Conservation (phyloP, 169 alveolate species). For the Plasmodium sp. region DNA sequence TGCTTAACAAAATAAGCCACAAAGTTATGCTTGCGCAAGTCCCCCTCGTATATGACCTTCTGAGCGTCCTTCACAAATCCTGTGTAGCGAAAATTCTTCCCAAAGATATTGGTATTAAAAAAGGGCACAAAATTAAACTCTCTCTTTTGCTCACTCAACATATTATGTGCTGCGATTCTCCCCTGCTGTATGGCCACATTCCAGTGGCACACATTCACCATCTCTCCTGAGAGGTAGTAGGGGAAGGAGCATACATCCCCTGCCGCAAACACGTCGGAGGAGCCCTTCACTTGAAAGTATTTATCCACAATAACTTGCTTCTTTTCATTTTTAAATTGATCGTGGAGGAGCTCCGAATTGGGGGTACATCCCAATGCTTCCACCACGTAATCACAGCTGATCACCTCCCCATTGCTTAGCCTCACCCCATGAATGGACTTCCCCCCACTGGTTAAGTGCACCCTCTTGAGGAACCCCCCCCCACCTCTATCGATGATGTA, state of each 20-base stretch:
- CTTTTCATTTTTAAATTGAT: slow-evolving; percentile 73
- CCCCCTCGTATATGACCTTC: slow-evolving; percentile 84
- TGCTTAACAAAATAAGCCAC: slow-evolving; percentile 82
- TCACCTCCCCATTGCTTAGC: slow-evolving; percentile 75
- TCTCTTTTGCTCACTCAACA: slow-evolving; percentile 75
- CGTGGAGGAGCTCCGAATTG: slow-evolving; percentile 75
- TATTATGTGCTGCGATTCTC: slow-evolving; percentile 84
- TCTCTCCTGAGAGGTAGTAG: slow-evolving; percentile 79
- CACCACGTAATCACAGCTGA: slow-evolving; percentile 83
- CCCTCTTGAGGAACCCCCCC: slow-evolving; percentile 21
- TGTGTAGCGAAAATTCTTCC: slow-evolving; percentile 81
- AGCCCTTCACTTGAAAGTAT: slow-evolving; percentile 77
- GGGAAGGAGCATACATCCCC: slow-evolving; percentile 86
- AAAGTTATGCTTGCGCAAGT: slow-evolving; percentile 79
- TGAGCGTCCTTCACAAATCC: slow-evolving; percentile 80
- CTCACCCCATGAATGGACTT: slow-evolving; percentile 78
- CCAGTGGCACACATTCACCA: slow-evolving; percentile 83
- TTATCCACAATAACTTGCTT: slow-evolving; percentile 79
- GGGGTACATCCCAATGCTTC: slow-evolving; percentile 86
- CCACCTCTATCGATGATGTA: slow-evolving; percentile 26
- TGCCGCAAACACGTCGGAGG: slow-evolving; percentile 82
- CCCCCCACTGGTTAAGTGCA: neutral
- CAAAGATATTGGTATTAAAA: slow-evolving; percentile 85
- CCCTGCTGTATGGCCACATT: slow-evolving; percentile 89
- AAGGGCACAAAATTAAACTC: slow-evolving; percentile 81